Evolutionary conservation across 306 rosid genomes (phyloP).

Genomic region (Arachis hypogaea): DNA sequence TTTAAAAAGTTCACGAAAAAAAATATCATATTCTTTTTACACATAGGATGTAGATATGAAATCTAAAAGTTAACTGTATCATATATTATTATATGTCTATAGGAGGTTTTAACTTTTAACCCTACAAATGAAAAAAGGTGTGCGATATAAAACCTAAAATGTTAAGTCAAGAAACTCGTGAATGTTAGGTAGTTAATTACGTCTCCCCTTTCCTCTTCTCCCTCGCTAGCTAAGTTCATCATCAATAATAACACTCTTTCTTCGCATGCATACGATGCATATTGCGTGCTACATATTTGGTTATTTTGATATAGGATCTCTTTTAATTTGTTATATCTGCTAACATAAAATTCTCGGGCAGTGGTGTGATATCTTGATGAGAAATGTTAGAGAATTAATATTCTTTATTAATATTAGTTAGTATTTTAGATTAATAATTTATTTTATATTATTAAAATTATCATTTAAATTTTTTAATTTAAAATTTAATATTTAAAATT

Average conservation of each 20-base stretch:
- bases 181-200: neutral
- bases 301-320: constrained; percentile 39
- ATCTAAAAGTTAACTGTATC: neutral
- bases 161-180: constrained; percentile 45
- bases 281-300: neutral
- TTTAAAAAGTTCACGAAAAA: no score
- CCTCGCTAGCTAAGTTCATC: neutral
- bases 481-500: no score
- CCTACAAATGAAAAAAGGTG: neutral
- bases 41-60: neutral
- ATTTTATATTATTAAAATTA: no score
- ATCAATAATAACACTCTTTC: constrained; percentile 14
- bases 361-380: no score
- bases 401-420: no score
- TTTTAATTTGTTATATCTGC: constrained; percentile 5
- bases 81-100: no score
- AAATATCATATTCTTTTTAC: no score
- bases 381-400: no score
- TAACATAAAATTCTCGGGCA: no score
- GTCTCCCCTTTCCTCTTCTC: neutral
- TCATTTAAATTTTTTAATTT: no score
- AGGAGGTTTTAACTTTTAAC: no score
- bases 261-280: constrained; percentile 35
- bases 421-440: no score
- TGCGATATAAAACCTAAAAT: constrained; percentile 3